phyloP scores from a whole-genome alignment of 129 eudicot genomes.

The Centrapalus pauciflorus region DNA sequence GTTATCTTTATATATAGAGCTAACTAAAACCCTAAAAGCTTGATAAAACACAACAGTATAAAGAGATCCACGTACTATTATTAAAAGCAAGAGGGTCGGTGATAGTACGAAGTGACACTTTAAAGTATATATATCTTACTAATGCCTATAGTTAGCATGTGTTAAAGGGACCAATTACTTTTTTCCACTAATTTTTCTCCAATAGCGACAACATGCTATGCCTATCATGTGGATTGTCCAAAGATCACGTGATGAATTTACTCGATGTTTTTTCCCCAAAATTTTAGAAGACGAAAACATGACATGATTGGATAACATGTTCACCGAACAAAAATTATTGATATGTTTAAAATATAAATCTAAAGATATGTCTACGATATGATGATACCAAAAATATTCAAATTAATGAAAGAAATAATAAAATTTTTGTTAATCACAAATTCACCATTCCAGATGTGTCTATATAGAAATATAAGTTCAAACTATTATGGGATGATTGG shows the following conservation, averaged over 20 bases:
- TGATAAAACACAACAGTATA: background rate
- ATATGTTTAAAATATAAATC: too few relatives aligned
- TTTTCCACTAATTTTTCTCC: slow-evolving; percentile 9
- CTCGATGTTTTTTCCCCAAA: slow-evolving; percentile 6
- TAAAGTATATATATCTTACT: background rate
- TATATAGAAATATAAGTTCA: too few relatives aligned
- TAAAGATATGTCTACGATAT: too few relatives aligned
- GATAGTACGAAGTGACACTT: background rate
- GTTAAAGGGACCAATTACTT: slow-evolving; percentile 16
- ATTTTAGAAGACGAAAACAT: slow-evolving; percentile 4
- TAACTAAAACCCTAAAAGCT: too few relatives aligned
- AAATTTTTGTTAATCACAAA: too few relatives aligned
- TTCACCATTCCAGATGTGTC: too few relatives aligned
- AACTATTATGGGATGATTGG: too few relatives aligned
- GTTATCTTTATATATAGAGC: too few relatives aligned
- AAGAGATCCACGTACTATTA: background rate
- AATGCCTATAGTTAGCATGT: background rate
- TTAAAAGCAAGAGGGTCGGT: background rate
- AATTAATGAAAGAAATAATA: too few relatives aligned
- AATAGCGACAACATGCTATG: slow-evolving; percentile 11
- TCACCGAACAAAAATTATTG: slow-evolving; percentile 8
- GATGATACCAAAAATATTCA: too few relatives aligned
- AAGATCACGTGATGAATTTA: slow-evolving; percentile 27
- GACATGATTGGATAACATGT: slow-evolving; percentile 5
- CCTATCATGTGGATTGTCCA: slow-evolving; percentile 33